These are phyloP conservation scores for Scutellaria galericulata DNA, from an alignment of 257 asterid species.

Conservation along the genomic window DNA sequence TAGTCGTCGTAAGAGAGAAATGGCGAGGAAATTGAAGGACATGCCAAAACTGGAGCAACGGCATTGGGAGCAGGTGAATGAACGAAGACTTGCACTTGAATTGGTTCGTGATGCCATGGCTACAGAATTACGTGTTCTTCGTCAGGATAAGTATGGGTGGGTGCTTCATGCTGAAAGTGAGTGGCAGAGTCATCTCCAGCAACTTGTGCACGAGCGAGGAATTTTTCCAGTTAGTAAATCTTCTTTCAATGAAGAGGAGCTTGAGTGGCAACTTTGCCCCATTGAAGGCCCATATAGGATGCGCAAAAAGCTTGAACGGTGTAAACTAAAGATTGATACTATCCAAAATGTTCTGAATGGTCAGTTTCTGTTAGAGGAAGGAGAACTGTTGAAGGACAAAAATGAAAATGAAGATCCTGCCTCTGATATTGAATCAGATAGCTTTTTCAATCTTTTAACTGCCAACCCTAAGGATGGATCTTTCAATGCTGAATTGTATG, in stretches of 20 bases:
- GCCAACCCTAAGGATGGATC: constrained; percentile 65
- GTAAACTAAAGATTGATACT: constrained; percentile 75
- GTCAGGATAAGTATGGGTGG: constrained; percentile 99
- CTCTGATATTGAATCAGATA: constrained; percentile 65
- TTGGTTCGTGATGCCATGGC: constrained; percentile 93
- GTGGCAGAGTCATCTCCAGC: constrained; percentile 96
- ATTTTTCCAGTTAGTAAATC: constrained; percentile 75
- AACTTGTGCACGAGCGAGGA: constrained; percentile 97
- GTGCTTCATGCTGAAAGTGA: constrained; percentile 99
- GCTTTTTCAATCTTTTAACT: constrained; percentile 62
- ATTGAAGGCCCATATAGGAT: constrained; percentile 98
- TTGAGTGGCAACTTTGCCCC: constrained; percentile 95
- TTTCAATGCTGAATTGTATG: constrained; percentile 64
- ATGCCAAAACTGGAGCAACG: constrained; percentile 66
- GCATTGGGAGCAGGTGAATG: constrained; percentile 98
- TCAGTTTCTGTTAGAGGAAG: constrained; percentile 63
- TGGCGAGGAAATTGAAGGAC: constrained; percentile 77
- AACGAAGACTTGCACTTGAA: constrained; percentile 92
- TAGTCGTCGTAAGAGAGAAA: constrained; percentile 91
- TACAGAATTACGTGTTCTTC: constrained; percentile 93
- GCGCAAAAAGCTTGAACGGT: constrained; percentile 92
- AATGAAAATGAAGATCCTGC: constrained; percentile 54
- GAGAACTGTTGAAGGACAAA: constrained; percentile 73
- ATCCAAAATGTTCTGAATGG: constrained; percentile 75
- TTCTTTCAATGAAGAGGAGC: constrained; percentile 67